phyloP scores from a whole-genome alignment of 208 protist species.

The Acanthamoeba triangularis region DNA sequence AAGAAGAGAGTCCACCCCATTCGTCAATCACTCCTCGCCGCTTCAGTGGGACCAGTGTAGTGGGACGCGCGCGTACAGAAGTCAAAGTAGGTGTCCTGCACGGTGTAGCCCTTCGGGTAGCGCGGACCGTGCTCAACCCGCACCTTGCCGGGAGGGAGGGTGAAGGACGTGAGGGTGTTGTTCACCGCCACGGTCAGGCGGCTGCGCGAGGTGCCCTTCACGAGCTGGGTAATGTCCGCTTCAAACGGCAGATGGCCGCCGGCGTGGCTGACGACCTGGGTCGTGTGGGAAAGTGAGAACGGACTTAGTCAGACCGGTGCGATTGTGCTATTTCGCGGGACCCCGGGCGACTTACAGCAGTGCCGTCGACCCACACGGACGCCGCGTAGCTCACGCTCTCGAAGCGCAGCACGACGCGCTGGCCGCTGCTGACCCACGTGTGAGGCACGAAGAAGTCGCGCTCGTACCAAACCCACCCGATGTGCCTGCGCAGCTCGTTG shows the following conservation, averaged over 20 bases:
- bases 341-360: background rate
- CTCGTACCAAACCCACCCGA: conserved; percentile 37
- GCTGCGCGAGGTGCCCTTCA: background rate
- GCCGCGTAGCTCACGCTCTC: conserved; percentile 39
- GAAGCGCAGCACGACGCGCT: conserved; percentile 41
- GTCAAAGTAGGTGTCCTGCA: conserved; percentile 10
- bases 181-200: conserved; percentile 42
- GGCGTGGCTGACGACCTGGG: background rate
- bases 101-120: conserved; percentile 50
- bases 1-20: background rate
- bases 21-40: background rate
- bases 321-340: background rate
- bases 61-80: background rate
- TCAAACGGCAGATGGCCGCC: conserved; percentile 32
- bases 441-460: conserved; percentile 29
- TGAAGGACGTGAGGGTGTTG: conserved; percentile 39
- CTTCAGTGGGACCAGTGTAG: background rate
- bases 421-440: background rate
- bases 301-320: background rate
- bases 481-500: conserved; percentile 15
- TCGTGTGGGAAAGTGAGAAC: background rate
- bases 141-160: conserved; percentile 38
- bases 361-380: conserved; percentile 42
- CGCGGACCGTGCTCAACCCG: background rate
- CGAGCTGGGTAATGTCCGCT: conserved; percentile 4